phyloP scores from a whole-genome alignment of 208 protist species.

The Leishmania lainsoni region DNA sequence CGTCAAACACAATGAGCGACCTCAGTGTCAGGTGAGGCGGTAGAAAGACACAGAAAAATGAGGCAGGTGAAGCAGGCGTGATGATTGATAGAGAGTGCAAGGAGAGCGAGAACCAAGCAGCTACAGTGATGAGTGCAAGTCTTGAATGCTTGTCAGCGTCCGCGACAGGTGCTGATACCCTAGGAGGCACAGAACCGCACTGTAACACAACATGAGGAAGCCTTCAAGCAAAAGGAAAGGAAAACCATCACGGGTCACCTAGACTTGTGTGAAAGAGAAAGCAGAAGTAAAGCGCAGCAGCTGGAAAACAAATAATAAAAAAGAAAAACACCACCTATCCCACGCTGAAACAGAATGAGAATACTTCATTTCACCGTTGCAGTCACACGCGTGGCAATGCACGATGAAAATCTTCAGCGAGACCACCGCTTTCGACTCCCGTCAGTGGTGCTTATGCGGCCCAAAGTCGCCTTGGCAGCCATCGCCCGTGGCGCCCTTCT shows the following conservation, averaged over 20 bases:
- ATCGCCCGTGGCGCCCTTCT: not conserved
- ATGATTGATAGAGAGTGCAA: not conserved
- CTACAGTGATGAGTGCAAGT: not conserved
- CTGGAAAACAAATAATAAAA: not conserved
- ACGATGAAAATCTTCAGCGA: not conserved
- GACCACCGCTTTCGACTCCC: slow-evolving; percentile 1
- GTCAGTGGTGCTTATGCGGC: too few relatives aligned
- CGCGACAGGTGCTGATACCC: not conserved
- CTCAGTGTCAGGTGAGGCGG: not conserved
- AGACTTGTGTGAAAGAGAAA: not conserved
- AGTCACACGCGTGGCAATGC: not conserved
- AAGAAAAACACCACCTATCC: slow-evolving; percentile 1
- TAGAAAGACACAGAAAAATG: not conserved
- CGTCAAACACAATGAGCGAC: not conserved
- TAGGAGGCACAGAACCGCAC: not conserved
- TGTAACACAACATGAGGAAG: not conserved
- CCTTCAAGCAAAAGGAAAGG: not conserved
- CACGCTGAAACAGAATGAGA: not conserved
- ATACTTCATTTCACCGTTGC: not conserved
- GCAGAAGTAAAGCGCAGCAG: not conserved
- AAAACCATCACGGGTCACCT: not conserved
- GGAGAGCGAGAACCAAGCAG: not conserved
- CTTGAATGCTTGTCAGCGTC: not conserved
- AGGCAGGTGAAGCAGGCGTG: not conserved
- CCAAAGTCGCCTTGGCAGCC: not conserved